Evolutionary conservation across 1,284 basidiomycete species (phyloP), one percentile per base, ranked within the genome.

Genomic region (Ceratobasidium sp.): DNA sequence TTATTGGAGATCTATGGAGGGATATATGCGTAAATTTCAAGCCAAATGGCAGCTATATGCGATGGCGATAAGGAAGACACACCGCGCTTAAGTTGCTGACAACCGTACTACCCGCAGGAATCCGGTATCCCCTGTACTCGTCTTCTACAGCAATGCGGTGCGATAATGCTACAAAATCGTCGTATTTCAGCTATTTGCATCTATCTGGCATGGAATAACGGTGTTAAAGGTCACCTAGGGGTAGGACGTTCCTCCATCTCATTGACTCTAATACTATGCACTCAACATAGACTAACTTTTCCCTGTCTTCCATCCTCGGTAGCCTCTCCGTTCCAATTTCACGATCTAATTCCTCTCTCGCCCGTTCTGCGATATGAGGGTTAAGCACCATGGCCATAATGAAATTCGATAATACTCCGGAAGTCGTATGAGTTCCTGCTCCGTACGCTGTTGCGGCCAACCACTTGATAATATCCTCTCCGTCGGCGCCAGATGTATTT

Each of bases 321-420:
- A 75, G 24, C 41, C 76, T 54, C 19, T 71, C 66, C 19, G 48
- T n/a, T 24, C 75, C 75, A 8, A 76, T 56, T 4, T 76, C 72
- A 27, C 72, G 63, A 63, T 77, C 76, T 19, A 77, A 73, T 45
- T 77, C 76, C 24, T 71, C 57, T 17, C 53, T 65, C 1, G 75
- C 75, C 48, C 48, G 69, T 22, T 27, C 41, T 15, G 65, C 75
- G 5, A 72, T 65, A 1, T 74, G 57, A 1, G 76, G 76, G 54
- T 69, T 74, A 9, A 73, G 36, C 19, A 67, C 41, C 75, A 76
- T 76, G 27, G 67, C 71, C 2, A 76, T 51, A 15, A 76, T 45
- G 48, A 76, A 76, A 47, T 56, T 66, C 15, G 27, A 56, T 53
- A 73, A 19, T 9, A 51, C 56, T 15, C 27, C 62, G 27, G 33